Evolutionary conservation across 2,329 filamentous ascomycete genomes (phyloP).

Genomic region (Trichoderma sp.): DNA sequence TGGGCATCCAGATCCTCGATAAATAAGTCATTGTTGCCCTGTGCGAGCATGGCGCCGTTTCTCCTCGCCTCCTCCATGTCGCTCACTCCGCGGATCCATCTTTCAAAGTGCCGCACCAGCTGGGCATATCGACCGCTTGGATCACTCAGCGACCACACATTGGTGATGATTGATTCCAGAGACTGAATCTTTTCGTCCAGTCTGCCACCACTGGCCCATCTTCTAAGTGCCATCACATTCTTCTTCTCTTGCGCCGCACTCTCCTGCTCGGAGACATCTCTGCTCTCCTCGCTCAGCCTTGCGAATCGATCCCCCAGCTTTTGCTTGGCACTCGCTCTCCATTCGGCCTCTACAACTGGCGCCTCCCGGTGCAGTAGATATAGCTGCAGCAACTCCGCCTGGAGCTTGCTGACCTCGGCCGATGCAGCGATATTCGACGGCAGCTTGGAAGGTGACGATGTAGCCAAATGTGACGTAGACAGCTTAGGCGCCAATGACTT

Average conservation of each 20-base stretch:
- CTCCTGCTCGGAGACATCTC: conserved; percentile 42
- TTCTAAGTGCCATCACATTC: conserved; percentile 55
- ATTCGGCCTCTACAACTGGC: conserved; percentile 46
- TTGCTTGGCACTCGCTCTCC: conserved; percentile 57
- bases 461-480: conserved; percentile 59
- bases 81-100: conserved; percentile 54
- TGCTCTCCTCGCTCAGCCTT: conserved; percentile 39
- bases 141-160: conserved; percentile 60
- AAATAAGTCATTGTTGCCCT: conserved; percentile 48
- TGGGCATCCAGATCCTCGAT: conserved; percentile 55
- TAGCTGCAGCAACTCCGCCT: conserved; percentile 66
- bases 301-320: conserved; percentile 52
- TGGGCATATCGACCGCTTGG: conserved; percentile 58
- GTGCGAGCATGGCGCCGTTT: conserved; percentile 39
- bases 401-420: conserved; percentile 59
- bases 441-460: conserved; percentile 62
- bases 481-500: conserved; percentile 64
- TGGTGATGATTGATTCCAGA: conserved; percentile 58
- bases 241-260: conserved; percentile 48
- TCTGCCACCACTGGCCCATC: conserved; percentile 48
- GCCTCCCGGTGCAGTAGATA: conserved; percentile 63
- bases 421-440: conserved; percentile 61
- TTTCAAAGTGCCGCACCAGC: conserved; percentile 59
- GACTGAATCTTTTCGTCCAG: conserved; percentile 60
- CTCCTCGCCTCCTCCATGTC: conserved; percentile 50